Conservation (phyloP, 352 stramenopile genomes). For the Pythium folliculosum region DNA sequence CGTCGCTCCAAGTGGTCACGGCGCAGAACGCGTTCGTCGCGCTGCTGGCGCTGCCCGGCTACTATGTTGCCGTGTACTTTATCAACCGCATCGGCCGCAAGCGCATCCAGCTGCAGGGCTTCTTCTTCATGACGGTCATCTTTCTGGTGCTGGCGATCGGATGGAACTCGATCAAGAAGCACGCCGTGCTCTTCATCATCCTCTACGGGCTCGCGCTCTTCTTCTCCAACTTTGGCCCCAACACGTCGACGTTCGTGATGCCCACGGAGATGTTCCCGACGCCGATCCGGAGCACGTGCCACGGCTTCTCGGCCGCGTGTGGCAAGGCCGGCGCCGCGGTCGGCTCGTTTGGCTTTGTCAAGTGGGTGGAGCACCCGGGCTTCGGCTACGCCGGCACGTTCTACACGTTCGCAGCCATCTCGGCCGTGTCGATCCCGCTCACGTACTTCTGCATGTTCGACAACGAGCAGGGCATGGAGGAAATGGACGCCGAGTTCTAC, state of each 20-base stretch:
- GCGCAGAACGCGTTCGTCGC: constrained; percentile 36
- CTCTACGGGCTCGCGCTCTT: constrained; percentile 57
- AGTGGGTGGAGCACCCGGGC: constrained; percentile 34
- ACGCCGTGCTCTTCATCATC: constrained; percentile 41
- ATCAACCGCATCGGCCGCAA: constrained; percentile 57
- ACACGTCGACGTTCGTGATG: constrained; percentile 82
- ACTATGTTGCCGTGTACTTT: constrained; percentile 62
- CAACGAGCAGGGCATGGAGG: too few relatives aligned
- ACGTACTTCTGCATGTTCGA: constrained; percentile 17
- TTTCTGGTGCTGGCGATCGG: constrained; percentile 39
- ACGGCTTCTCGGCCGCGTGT: constrained; percentile 66
- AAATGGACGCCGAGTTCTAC: neutral
- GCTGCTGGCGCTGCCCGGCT: constrained; percentile 50
- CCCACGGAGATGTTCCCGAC: constrained; percentile 48
- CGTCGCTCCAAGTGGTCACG: constrained; percentile 39
- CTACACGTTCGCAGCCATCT: constrained; percentile 37
- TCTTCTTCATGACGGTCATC: constrained; percentile 44
- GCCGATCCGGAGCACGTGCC: constrained; percentile 52
- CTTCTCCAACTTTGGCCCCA: constrained; percentile 35
- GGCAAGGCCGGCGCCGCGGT: constrained; percentile 23
- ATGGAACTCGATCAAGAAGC: constrained; percentile 37
- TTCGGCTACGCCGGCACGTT: constrained; percentile 36
- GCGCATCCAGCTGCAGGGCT: constrained; percentile 54
- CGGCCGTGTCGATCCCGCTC: constrained; percentile 32
- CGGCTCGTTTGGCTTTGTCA: constrained; percentile 20